These are phyloP conservation scores for Onygenales sp. DNA, from an alignment of 2,329 filamentous ascomycete genomes.

Conservation along the genomic window DNA sequence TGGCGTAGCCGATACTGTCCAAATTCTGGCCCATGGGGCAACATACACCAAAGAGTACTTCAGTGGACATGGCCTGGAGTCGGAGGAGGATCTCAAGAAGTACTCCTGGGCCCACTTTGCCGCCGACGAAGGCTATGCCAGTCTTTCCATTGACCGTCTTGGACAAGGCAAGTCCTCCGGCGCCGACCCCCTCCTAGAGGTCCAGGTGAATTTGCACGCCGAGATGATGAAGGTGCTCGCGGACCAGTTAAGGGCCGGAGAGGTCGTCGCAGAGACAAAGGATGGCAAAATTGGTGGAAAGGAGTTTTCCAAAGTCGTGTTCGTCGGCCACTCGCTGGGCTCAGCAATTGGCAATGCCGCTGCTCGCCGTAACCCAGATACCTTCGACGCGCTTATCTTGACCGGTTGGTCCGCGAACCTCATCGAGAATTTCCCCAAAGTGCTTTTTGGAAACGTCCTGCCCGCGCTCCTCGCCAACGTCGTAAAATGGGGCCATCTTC, in stretches of 20 bases:
- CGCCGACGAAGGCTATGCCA: conserved; percentile 11
- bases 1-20: conserved; percentile 1
- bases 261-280: too few species aligned
- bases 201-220: conserved; percentile 6
- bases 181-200: conserved; percentile 10
- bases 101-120: conserved; percentile 12
- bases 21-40: conserved; percentile 6
- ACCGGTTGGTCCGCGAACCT: conserved; percentile 4
- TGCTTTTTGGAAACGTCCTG: background rate
- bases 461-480: background rate
- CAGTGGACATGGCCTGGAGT: conserved; percentile 3
- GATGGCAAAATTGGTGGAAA: conserved; percentile 2
- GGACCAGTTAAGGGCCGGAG: background rate
- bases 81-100: background rate
- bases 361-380: conserved; percentile 4
- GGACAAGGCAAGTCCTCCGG: conserved; percentile 11
- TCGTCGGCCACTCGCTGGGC: conserved; percentile 9
- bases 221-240: conserved; percentile 5
- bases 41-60: conserved; percentile 8
- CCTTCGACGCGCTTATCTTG: conserved; percentile 8
- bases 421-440: background rate
- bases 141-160: conserved; percentile 13
- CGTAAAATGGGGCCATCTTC: background rate
- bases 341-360: conserved; percentile 1
- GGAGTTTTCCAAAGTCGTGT: conserved; percentile 6